Evolutionary conservation across 2,329 filamentous ascomycete genomes (phyloP), one percentile per base, ranked within the genome.

Genomic region (Sporothrix protearum): DNA sequence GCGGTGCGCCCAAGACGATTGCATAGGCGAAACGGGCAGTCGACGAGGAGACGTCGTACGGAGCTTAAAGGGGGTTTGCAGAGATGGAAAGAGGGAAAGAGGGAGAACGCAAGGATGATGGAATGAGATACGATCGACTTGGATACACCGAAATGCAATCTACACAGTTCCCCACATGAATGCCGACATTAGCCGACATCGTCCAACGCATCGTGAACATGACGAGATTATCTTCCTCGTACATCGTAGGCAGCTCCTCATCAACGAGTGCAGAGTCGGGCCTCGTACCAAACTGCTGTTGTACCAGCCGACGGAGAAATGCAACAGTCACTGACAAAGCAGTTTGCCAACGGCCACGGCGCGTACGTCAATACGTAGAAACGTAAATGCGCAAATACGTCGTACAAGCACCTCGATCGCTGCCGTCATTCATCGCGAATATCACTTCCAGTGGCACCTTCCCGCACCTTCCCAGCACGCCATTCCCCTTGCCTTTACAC

Each of bases 1-100:
- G 73, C 9, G 73, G 69, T 2, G 61, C 28, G 33, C 39, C 47
- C 47, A 69, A 72, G 71, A 45, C 36, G 9, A 51, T 72, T 47
- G 36, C 67, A 51, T 70, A 70, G 33, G 49, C n/a, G n/a, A n/a
- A n/a, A n/a, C n/a, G n/a, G n/a, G n/a, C n/a, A n/a, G n/a, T n/a
- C n/a, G n/a, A n/a, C n/a, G n/a, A n/a, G n/a, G n/a, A n/a, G n/a
- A n/a, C n/a, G n/a, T n/a, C n/a, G n/a, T n/a, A n/a, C n/a, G n/a
- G n/a, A n/a, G n/a, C n/a, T n/a, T n/a, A n/a, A n/a, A n/a, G n/a
- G n/a, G n/a, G n/a, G n/a, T n/a, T n/a, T n/a, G 12, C 3, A 69
- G 57, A 16, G 30, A 25, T 25, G 1, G 25, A 39, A 8, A 36
- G 14, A 16, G 39, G 16, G 16, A 39, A 10, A 39, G 8, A 51